These are phyloP conservation scores for Alternaria infectoria DNA, from an alignment of 2,329 filamentous ascomycete genomes.

Conservation along the genomic window DNA sequence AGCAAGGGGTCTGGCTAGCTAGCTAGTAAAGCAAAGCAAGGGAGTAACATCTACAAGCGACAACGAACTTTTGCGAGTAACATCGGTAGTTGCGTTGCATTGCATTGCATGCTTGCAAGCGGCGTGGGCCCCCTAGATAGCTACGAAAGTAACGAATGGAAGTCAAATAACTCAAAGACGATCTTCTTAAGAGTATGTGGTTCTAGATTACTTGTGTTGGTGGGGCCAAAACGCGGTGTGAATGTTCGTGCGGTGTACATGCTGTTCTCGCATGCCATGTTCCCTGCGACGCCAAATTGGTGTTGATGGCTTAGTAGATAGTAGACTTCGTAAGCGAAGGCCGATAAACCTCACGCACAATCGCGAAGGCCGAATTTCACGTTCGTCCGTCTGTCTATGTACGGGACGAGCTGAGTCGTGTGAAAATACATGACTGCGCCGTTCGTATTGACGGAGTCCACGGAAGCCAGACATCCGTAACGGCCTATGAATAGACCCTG, in stretches of 20 bases:
- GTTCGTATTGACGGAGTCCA: background rate
- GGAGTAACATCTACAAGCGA: background rate
- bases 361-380: background rate
- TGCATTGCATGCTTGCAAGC: background rate
- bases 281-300: conserved; percentile 5
- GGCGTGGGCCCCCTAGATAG: background rate
- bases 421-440: background rate
- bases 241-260: conserved; percentile 2
- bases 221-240: conserved; percentile 8
- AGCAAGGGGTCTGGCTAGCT: background rate
- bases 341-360: background rate
- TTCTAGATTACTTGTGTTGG: background rate
- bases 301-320: background rate
- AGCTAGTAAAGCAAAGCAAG: background rate
- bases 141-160: background rate
- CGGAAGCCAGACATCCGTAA: background rate
- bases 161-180: background rate
- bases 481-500: conserved; percentile 4
- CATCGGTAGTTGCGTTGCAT: conserved; percentile 1
- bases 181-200: background rate
- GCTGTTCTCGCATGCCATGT: conserved; percentile 1
- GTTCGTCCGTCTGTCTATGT: background rate
- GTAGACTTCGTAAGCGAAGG: background rate
- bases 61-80: background rate
- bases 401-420: background rate